A percentile compares a stretch with the other conserved stretches of the same genome.
These are phyloP conservation scores for Syncephalastrum sp. DNA, from an alignment of 371 early-diverging fungal genomes.

Conservation along the genomic window DNA sequence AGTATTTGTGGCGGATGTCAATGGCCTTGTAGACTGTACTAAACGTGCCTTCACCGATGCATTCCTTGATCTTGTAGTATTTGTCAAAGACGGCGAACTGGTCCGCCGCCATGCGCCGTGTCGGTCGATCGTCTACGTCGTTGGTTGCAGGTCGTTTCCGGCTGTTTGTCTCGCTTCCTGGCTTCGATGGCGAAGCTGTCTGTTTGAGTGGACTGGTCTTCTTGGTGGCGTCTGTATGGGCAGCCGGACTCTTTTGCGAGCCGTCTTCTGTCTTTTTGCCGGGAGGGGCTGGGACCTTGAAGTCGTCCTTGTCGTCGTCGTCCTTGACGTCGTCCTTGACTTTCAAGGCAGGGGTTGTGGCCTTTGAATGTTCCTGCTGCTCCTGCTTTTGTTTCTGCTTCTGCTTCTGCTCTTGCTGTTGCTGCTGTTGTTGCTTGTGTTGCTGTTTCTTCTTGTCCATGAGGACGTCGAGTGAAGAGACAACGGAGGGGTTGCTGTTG, in stretches of 20 bases:
- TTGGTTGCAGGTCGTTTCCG: not conserved
- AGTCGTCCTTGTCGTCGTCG: too few species aligned
- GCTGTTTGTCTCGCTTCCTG: slow-evolving; percentile 1
- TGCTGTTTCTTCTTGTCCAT: too few species aligned
- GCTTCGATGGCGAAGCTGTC: not conserved
- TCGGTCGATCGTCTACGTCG: slow-evolving; percentile 39
- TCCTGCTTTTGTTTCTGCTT: too few species aligned
- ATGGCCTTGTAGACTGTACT: slow-evolving; percentile 95
- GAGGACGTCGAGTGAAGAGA: too few species aligned
- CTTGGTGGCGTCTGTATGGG: not conserved
- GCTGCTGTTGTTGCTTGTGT: too few species aligned
- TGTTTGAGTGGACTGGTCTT: not conserved
- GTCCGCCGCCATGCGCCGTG: slow-evolving; percentile 39
- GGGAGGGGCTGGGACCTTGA: too few species aligned
- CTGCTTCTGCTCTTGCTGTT: too few species aligned
- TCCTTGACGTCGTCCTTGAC: too few species aligned
- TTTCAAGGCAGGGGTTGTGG: too few species aligned
- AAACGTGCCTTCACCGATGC: slow-evolving; percentile 92
- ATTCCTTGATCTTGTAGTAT: slow-evolving; percentile 66
- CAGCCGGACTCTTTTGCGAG: not conserved
- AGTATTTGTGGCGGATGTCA: slow-evolving; percentile 68
- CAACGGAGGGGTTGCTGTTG: too few species aligned
- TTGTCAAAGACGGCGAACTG: slow-evolving; percentile 4
- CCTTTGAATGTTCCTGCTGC: too few species aligned
- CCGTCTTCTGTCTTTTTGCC: too few species aligned